Evolutionary conservation across 306 rosid species (phyloP).

Genomic region (Albizia julibrissin): DNA sequence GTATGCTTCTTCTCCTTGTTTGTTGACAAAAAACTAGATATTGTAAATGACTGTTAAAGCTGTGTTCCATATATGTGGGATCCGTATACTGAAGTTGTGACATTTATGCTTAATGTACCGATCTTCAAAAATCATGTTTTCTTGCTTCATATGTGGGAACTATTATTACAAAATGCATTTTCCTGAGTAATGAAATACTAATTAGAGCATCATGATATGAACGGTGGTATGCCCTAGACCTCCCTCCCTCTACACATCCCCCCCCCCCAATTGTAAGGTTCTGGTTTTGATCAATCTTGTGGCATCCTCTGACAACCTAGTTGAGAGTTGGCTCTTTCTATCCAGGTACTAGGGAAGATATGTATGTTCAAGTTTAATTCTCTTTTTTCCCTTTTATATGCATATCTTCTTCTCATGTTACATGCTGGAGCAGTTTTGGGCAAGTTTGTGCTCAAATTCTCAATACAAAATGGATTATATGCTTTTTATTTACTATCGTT

Average conservation of each 20-base stretch:
- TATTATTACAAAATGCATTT: constrained; percentile 11
- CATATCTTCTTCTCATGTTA: constrained; percentile 11
- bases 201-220: constrained; percentile 13
- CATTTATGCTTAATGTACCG: background rate
- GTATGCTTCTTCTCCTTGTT: constrained; percentile 45
- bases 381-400: background rate
- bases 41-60: constrained; percentile 13
- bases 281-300: background rate
- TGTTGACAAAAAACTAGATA: constrained; percentile 16
- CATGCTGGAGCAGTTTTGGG: background rate
- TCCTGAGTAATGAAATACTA: background rate
- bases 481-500: constrained; percentile 11
- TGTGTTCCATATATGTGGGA: constrained; percentile 23
- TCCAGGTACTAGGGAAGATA: constrained; percentile 1
- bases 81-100: constrained; percentile 1
- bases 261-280: background rate
- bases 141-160: background rate
- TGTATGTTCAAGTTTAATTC: background rate
- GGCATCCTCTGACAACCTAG: background rate
- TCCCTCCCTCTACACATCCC: background rate
- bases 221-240: background rate
- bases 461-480: constrained; percentile 12
- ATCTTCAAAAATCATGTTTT: background rate
- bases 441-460: background rate
- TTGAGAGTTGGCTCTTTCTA: background rate